A percentile compares a stretch with the other conserved stretches of the same genome.
phyloP scores from a whole-genome alignment of 768 basidiomycete genomes.

The Candolleomyces eurysporus region DNA sequence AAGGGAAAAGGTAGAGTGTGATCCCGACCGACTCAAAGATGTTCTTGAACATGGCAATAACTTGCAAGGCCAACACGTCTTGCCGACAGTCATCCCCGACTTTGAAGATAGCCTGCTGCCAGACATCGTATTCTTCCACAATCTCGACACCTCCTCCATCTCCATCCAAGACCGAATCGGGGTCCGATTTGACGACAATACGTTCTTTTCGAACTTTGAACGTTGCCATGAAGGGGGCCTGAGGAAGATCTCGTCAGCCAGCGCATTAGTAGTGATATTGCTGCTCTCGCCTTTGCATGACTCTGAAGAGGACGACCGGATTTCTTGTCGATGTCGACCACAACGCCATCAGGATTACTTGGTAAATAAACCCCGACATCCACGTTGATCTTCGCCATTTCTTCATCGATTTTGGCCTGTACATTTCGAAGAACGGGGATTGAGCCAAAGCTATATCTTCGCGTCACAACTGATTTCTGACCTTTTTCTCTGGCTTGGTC shows the following conservation, averaged over 20 bases:
- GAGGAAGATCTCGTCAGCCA: conserved; percentile 6
- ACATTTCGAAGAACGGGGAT: neutral
- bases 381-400: conserved; percentile 94
- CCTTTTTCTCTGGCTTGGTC: conserved; percentile 96
- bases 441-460: too few species aligned
- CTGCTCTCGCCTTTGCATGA: conserved; percentile 79
- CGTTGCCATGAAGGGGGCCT: conserved; percentile 99
- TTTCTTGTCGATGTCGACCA: conserved; percentile 96
- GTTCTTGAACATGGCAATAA: conserved; percentile 99
- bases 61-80: conserved; percentile 93
- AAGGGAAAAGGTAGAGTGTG: conserved; percentile 90
- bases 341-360: conserved; percentile 94
- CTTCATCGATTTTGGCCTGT: conserved; percentile 97
- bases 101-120: conserved; percentile 99
- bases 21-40: conserved; percentile 89
- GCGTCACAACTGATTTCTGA: conserved; percentile 13
- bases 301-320: conserved; percentile 95
- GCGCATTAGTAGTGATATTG: neutral
- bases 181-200: conserved; percentile 62
- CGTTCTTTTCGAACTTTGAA: conserved; percentile 95
- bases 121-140: conserved; percentile 76
- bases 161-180: conserved; percentile 69
- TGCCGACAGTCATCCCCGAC: conserved; percentile 99
- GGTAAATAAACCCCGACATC: conserved; percentile 97
- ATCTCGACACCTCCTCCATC: conserved; percentile 57